Evolutionary conservation across 345 rosid genomes (phyloP).

Genomic region (Salix brachista): DNA sequence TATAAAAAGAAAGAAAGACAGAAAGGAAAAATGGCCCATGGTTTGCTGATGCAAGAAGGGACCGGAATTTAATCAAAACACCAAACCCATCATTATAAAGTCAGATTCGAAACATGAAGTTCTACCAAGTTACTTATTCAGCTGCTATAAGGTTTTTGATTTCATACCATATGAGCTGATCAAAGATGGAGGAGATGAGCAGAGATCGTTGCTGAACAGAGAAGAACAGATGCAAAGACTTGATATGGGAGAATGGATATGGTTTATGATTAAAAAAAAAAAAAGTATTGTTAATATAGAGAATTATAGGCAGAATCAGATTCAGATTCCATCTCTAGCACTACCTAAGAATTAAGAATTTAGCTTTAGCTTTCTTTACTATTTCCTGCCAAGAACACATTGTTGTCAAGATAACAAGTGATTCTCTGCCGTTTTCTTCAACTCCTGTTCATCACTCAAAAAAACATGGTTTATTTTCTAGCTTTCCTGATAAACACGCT

Average conservation of each 20-base stretch:
- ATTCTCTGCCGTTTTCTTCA: too few relatives aligned
- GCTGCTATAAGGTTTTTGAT: neutral
- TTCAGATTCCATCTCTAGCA: conserved; percentile 14
- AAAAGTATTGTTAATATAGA: neutral
- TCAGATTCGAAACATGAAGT: too few relatives aligned
- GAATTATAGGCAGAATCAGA: conserved; percentile 18
- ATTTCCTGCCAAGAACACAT: neutral
- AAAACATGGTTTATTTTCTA: too few relatives aligned
- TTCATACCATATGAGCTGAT: conserved; percentile 3
- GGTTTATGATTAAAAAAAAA: neutral
- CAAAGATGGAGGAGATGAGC: neutral
- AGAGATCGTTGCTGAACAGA: neutral
- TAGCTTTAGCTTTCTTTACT: conserved; percentile 10
- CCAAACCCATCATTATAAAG: too few relatives aligned
- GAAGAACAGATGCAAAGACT: neutral
- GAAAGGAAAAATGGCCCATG: too few relatives aligned
- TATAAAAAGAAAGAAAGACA: too few relatives aligned
- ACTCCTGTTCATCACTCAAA: too few relatives aligned
- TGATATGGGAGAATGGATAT: neutral
- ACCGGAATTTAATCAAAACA: too few relatives aligned
- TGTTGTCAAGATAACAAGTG: too few relatives aligned
- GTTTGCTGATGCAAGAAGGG: too few relatives aligned
- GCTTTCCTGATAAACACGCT: too few relatives aligned
- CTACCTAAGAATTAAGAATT: conserved; percentile 1
- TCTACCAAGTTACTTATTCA: too few relatives aligned